These are phyloP conservation scores for Neckera pumila DNA, from an alignment of 225 moss, liverwort and hornwort species.

Conservation along the genomic window DNA sequence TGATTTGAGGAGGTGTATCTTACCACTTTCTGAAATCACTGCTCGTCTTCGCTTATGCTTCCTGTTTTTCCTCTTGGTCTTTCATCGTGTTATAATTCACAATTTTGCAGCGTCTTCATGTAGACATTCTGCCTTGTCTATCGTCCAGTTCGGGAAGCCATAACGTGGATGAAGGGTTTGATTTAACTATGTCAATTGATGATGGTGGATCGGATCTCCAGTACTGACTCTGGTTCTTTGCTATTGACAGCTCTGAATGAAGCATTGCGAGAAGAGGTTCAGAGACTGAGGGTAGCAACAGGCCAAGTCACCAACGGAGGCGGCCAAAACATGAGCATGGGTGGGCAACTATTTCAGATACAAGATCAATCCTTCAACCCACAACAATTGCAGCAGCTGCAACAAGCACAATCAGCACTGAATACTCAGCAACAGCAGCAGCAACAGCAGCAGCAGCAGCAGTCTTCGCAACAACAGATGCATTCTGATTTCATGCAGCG, in stretches of 20 bases:
- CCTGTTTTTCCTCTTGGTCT: neutral
- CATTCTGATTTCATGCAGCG: slow-evolving; percentile 65
- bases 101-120: neutral
- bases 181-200: neutral
- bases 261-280: slow-evolving; percentile 76
- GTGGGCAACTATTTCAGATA: slow-evolving; percentile 59
- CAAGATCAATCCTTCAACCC: slow-evolving; percentile 43
- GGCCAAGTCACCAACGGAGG: slow-evolving; percentile 57
- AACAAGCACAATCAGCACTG: slow-evolving; percentile 51
- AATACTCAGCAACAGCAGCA: slow-evolving; percentile 27
- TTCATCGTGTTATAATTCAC: neutral
- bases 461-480: slow-evolving; percentile 36
- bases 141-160: neutral
- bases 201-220: neutral
- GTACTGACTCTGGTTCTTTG: neutral
- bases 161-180: neutral
- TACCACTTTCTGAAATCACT: neutral
- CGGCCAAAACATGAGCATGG: slow-evolving; percentile 44
- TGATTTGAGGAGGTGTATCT: neutral
- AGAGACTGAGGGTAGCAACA: slow-evolving; percentile 58
- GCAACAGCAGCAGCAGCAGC: slow-evolving; percentile 39
- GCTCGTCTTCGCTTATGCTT: neutral
- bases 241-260: slow-evolving; percentile 56
- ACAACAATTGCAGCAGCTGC: slow-evolving; percentile 56
- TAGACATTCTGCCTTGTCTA: neutral